Conservation (phyloP, 768 basidiomycete species). For the Rhizopogon vesiculosus region DNA sequence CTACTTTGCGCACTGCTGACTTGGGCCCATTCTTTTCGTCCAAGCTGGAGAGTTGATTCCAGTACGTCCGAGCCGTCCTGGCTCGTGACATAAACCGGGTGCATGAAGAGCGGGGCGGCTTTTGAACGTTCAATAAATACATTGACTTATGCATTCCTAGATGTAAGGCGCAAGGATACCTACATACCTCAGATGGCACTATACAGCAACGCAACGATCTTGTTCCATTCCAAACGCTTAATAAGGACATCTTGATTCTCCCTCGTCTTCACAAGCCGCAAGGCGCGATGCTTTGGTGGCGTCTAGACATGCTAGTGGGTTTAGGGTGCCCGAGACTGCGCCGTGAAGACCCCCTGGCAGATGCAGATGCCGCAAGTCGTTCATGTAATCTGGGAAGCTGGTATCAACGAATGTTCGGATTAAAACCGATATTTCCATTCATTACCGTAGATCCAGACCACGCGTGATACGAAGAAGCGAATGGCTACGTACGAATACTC, state of each 20-base stretch:
- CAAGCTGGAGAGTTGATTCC: too few species aligned
- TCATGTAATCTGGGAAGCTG: too few species aligned
- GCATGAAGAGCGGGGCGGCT: too few species aligned
- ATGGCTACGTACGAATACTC: constrained; percentile 39
- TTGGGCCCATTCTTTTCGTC: too few species aligned
- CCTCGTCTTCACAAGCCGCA: constrained; percentile 32
- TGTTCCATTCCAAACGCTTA: constrained; percentile 58
- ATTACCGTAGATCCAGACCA: not conserved
- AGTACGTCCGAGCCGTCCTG: too few species aligned
- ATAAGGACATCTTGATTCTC: constrained; percentile 53
- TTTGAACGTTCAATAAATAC: too few species aligned
- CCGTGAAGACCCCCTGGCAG: too few species aligned
- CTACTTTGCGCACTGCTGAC: too few species aligned
- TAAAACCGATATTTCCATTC: constrained; percentile 64
- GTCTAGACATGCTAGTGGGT: constrained; percentile 54
- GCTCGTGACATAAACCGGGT: too few species aligned
- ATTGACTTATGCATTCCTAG: too few species aligned
- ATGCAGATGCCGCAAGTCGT: too few species aligned
- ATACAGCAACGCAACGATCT: constrained; percentile 66
- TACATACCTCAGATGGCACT: constrained; percentile 56
- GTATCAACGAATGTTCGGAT: constrained; percentile 55
- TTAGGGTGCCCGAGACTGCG: constrained; percentile 30
- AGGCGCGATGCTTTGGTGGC: constrained; percentile 21
- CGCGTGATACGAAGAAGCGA: not conserved
- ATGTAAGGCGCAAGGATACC: constrained; percentile 12